phyloP scores from a whole-genome alignment of 345 rosid species.

The Melastoma malabathricum region DNA sequence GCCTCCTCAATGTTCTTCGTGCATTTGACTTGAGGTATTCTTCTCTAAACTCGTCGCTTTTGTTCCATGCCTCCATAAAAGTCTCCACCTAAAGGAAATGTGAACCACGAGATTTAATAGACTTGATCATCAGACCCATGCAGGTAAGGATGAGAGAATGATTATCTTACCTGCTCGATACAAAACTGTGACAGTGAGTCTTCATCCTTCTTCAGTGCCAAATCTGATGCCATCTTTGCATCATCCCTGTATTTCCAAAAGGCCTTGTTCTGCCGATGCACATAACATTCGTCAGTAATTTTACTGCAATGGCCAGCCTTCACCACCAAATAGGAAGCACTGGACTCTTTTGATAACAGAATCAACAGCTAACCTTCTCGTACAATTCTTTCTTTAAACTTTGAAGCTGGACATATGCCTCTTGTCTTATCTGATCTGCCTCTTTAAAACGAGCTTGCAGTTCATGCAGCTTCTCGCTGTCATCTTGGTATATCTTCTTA shows the following conservation, averaged over 20 bases:
- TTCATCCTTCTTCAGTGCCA: conserved; percentile 38
- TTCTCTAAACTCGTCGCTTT: conserved; percentile 45
- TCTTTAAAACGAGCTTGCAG: conserved; percentile 32
- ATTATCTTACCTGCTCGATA: conserved; percentile 41
- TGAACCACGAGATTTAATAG: neutral
- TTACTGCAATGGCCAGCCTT: conserved; percentile 1
- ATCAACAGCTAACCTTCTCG: conserved; percentile 36
- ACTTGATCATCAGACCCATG: neutral
- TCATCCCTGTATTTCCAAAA: conserved; percentile 57
- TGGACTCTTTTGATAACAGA: no score
- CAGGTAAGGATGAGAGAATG: conserved; percentile 7
- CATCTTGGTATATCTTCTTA: conserved; percentile 31
- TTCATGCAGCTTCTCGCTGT: conserved; percentile 27
- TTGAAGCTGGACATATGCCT: conserved; percentile 41
- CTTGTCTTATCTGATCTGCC: conserved; percentile 60
- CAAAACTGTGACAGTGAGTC: conserved; percentile 48
- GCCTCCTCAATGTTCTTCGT: conserved; percentile 51
- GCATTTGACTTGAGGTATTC: conserved; percentile 48
- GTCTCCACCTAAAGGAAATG: conserved; percentile 38
- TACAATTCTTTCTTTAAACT: conserved; percentile 38
- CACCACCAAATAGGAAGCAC: no score
- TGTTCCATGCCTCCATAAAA: conserved; percentile 57
- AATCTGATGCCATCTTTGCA: conserved; percentile 37
- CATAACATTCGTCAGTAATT: neutral
- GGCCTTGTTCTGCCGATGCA: conserved; percentile 34